Evolutionary conservation across 1,284 basidiomycete genomes (phyloP).

Genomic region (Malassezia brasiliensis): DNA sequence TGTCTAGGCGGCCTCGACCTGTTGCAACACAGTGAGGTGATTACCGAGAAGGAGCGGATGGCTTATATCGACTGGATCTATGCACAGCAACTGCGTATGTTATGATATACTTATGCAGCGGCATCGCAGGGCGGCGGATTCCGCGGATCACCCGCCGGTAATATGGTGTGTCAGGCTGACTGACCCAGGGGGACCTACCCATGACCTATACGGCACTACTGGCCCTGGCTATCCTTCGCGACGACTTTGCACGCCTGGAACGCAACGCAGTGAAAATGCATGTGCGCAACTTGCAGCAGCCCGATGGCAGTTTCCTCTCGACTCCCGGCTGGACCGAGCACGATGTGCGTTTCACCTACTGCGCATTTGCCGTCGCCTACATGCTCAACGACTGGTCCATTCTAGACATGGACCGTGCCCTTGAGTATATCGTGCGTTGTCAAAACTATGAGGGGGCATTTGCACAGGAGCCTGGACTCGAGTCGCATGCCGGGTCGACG

Average conservation of each 20-base stretch:
- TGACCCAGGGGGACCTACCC: slow-evolving; percentile 22
- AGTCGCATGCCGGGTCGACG: slow-evolving; percentile 88
- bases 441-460: slow-evolving; percentile 84
- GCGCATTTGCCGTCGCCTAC: slow-evolving; percentile 69
- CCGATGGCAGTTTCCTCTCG: slow-evolving; percentile 61
- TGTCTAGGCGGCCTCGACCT: slow-evolving; percentile 37
- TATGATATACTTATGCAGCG: background rate
- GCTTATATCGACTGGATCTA: slow-evolving; percentile 64
- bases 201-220: slow-evolving; percentile 43
- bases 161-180: background rate
- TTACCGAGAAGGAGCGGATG: slow-evolving; percentile 14
- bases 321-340: slow-evolving; percentile 59
- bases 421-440: slow-evolving; percentile 55
- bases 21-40: slow-evolving; percentile 17
- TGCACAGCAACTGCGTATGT: slow-evolving; percentile 59
- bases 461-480: slow-evolving; percentile 66
- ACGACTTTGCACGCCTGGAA: slow-evolving; percentile 30
- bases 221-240: slow-evolving; percentile 29
- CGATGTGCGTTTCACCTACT: slow-evolving; percentile 76
- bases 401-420: slow-evolving; percentile 58
- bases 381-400: slow-evolving; percentile 69
- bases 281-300: slow-evolving; percentile 23
- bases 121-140: slow-evolving; percentile 26
- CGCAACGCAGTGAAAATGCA: slow-evolving; percentile 16
- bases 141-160: slow-evolving; percentile 15